Evolutionary conservation across 106 monocot species (phyloP), one percentile per base, ranked within the genome.

Genomic region (Narthecium ossifragum): DNA sequence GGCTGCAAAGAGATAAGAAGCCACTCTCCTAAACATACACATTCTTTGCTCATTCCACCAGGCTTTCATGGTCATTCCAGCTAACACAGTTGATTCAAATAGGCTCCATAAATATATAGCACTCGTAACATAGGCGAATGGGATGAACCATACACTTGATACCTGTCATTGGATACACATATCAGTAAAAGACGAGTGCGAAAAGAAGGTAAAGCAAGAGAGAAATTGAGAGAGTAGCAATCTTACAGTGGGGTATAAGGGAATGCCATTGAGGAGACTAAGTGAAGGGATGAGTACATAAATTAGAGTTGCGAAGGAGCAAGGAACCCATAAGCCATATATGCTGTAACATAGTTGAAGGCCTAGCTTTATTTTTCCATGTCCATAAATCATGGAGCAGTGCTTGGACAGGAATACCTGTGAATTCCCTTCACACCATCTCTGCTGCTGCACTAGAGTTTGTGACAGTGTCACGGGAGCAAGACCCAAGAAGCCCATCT

Each of bases 21-120:
- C 78, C 8, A 57, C 46, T 52, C 87, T 80, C 56, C 62, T 84
- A 36, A 54, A 76, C 5, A 88, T 20, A 78, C 78, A 78, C 54
- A 87, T 88, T 60, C 92, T 77, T 34, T 69, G 49, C 41, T 74
- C 76, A 38, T 93, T 93, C 88, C 88, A 88, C 93, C 88, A 93
- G 18, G 67, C 72, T 40, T 73, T 52, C 3, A 67, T 20, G 3
- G 73, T 78, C 9, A 34, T 21, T 32, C 70, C 70, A 22, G 31
- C 28, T 2, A 18, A 21, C 20, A 74, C n/a, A n/a, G n/a, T 26
- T 12, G 73, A 52, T 51, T 85, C 85, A 24, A 8, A 38, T 6
- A 77, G 18, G 63, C 76, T 77, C 36, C 54, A 60, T 12, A 43
- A 18, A 23, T 11, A 26, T 29, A 46, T 77, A n/a, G 49, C 62